Conservation (phyloP, 2,329 filamentous ascomycete species). For the Sporothrix euskadiensis region DNA sequence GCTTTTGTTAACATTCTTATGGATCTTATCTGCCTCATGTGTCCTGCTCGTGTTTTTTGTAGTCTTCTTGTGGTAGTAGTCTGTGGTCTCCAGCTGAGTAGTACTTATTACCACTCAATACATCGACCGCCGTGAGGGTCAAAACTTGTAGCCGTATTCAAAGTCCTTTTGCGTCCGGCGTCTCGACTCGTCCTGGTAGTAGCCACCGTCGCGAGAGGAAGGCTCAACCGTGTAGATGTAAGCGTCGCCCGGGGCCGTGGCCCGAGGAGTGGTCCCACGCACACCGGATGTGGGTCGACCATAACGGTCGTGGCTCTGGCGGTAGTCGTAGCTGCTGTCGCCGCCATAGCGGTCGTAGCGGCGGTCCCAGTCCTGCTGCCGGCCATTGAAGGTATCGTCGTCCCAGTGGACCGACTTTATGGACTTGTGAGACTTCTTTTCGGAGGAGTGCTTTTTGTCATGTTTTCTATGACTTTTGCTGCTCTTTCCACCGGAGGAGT, state of each 20-base stretch:
- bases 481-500: neutral
- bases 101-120: neutral
- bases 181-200: neutral
- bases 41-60: too few relatives aligned
- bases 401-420: constrained; percentile 17
- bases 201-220: neutral
- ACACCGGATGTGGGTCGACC: neutral
- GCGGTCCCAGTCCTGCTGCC: neutral
- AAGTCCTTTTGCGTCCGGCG: constrained; percentile 6
- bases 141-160: neutral
- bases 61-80: too few relatives aligned
- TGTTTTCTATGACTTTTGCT: neutral
- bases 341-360: constrained; percentile 13
- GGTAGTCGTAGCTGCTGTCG: constrained; percentile 4
- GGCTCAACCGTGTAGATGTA: constrained; percentile 2
- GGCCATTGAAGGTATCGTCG: constrained; percentile 3
- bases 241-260: neutral
- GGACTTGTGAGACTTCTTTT: neutral
- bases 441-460: neutral
- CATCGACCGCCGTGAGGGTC: neutral
- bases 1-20: neutral
- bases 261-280: neutral
- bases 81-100: neutral
- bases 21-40: neutral
- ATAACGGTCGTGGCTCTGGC: constrained; percentile 2